Conservation (phyloP, 495 filamentous ascomycete genomes). For the Hypoxylon trugodes region DNA sequence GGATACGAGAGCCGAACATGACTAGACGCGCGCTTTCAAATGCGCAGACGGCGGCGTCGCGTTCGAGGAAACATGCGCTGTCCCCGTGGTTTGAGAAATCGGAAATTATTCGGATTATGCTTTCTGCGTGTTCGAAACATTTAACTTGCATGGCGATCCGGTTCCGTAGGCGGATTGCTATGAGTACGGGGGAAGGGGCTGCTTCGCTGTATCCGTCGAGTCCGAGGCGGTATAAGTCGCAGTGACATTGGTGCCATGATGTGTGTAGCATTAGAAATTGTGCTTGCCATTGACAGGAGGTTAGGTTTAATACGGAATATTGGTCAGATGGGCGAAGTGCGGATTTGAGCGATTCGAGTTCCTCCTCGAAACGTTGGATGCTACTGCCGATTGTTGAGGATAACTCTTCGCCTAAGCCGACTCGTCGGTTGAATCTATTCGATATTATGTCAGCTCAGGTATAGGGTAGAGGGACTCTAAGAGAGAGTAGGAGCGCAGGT, state of each 20-base stretch:
- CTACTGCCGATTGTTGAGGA: conserved; percentile 27
- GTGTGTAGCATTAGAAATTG: conserved; percentile 43
- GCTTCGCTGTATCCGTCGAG: conserved; percentile 43
- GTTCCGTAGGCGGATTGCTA: conserved; percentile 27
- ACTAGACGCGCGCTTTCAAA: conserved; percentile 42
- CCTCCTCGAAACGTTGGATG: conserved; percentile 34
- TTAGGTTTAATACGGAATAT: conserved; percentile 31
- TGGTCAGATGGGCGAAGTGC: conserved; percentile 21
- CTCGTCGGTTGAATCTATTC: conserved; percentile 35
- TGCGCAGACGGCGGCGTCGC: conserved; percentile 41
- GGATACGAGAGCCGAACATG: conserved; percentile 40
- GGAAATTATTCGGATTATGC: conserved; percentile 39
- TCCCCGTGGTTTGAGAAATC: conserved; percentile 31
- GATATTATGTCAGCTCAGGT: conserved; percentile 1
- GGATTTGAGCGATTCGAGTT: conserved; percentile 16
- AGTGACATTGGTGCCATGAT: conserved; percentile 45
- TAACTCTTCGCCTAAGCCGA: conserved; percentile 37
- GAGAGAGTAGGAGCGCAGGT: not conserved
- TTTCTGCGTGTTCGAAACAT: conserved; percentile 42
- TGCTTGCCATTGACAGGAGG: conserved; percentile 26
- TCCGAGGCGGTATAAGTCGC: conserved; percentile 44
- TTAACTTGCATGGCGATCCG: conserved; percentile 32
- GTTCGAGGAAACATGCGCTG: conserved; percentile 30
- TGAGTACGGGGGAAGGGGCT: conserved; percentile 36
- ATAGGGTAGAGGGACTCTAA: not conserved